Evolutionary conservation across 1,284 basidiomycete genomes (phyloP).

Genomic region (Cryptococcus sp.): DNA sequence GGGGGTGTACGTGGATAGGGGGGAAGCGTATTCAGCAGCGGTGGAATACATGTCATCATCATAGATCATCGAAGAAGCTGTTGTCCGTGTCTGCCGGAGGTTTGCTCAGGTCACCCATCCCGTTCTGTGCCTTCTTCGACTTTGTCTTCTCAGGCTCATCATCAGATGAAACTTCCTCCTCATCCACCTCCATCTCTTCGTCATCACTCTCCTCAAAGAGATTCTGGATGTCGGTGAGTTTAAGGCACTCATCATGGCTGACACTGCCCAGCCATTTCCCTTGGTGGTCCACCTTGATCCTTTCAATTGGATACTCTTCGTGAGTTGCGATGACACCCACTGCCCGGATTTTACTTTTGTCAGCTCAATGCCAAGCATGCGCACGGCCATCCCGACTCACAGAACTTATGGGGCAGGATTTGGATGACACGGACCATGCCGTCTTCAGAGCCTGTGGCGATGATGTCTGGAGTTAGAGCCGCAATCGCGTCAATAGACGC

Average conservation of each 20-base stretch:
- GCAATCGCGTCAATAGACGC: slow-evolving; percentile 81
- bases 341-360: slow-evolving; percentile 11
- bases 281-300: slow-evolving; percentile 62
- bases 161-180: slow-evolving; percentile 33
- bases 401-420: slow-evolving; percentile 80
- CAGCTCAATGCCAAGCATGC: neutral
- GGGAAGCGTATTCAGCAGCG: slow-evolving; percentile 38
- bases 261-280: slow-evolving; percentile 84
- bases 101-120: slow-evolving; percentile 22
- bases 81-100: slow-evolving; percentile 7
- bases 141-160: slow-evolving; percentile 53
- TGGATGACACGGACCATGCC: slow-evolving; percentile 86
- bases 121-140: slow-evolving; percentile 51
- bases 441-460: slow-evolving; percentile 90
- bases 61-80: slow-evolving; percentile 27
- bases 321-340: slow-evolving; percentile 87
- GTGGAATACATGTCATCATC: slow-evolving; percentile 9
- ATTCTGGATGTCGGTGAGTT: slow-evolving; percentile 73
- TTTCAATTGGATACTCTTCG: slow-evolving; percentile 84
- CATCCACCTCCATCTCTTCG: slow-evolving; percentile 51
- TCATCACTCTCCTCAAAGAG: slow-evolving; percentile 59
- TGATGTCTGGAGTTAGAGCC: slow-evolving; percentile 61
- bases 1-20: slow-evolving; percentile 37
- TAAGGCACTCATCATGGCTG: slow-evolving; percentile 83
- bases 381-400: slow-evolving; percentile 27